Base-by-base conservation (phyloP, 2,329 filamentous ascomycete genomes). In the Hysterium pulicare region DNA sequence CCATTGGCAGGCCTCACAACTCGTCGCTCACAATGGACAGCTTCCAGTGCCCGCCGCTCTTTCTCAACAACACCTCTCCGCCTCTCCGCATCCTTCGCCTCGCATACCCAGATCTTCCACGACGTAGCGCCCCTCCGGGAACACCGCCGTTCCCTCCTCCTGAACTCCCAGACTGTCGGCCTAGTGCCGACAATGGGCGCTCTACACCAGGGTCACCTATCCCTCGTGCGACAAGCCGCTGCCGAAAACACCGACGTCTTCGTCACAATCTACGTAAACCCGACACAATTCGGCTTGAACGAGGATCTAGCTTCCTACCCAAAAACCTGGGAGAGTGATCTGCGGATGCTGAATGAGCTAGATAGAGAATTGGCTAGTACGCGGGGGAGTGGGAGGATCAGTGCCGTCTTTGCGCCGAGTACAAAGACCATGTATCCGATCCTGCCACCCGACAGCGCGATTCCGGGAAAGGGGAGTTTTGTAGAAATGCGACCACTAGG, bases 111-210 rank as follows among this genome's bases (percentile, higher is more conserved):
- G 47, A 68, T 96, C 57, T 86, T 95, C 63, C 87, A 87, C 55
- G 79, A 87, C 65, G 82, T 93, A 45, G 71, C 82, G 11, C 74
- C 81, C 9, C 73, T 95, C 39, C 86, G 88, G 30, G 68, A 76
- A 55, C 86, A 84, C 74, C 82, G 89, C 26, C 76, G 73, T 17
- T 77, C 82, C 31, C 81, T 90, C 46, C 70, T 82, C 26, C 69
- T 82, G 46, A 76, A 82, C 58, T 79, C 84, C 55, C 81, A 84
- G 44, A 83, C 83, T 33, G 83, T 98, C 44, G 89, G 86, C 45
- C 81, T 98, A 21, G 90, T 98, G 26, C 93, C 93, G 1, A 98
- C 93, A 23, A 97, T 98, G 93, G 93, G 93, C 49, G 93, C 93
- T 38, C 78, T 98, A n/a, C 93, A 98, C 68, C 79, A 83, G 42